These are phyloP conservation scores for Achlya hypogyna DNA, from an alignment of 352 stramenopile species.

Conservation along the genomic window DNA sequence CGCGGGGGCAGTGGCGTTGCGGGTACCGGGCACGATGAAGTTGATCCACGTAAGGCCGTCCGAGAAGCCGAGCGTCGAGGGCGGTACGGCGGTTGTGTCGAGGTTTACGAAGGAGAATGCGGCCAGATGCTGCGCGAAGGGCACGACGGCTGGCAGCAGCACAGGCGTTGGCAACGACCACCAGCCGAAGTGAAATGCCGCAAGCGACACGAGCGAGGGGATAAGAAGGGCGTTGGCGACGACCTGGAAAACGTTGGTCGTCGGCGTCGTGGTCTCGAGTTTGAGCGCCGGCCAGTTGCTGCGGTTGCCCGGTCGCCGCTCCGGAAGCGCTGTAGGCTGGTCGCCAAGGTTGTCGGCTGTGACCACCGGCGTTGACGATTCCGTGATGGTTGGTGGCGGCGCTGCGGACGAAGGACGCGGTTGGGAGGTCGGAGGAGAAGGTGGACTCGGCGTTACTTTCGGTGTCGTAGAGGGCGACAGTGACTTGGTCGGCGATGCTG, in stretches of 20 bases:
- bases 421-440: no score
- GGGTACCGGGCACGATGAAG: background rate
- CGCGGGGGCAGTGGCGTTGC: background rate
- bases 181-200: slow-evolving; percentile 5
- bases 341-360: background rate
- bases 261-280: background rate
- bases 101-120: slow-evolving; percentile 5
- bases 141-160: background rate
- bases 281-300: slow-evolving; percentile 11
- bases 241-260: background rate
- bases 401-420: no score
- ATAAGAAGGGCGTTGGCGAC: background rate
- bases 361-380: background rate
- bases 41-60: slow-evolving; percentile 8
- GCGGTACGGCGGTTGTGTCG: background rate
- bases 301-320: background rate
- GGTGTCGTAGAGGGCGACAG: no score
- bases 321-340: background rate
- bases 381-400: background rate
- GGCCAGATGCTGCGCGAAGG: background rate
- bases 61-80: background rate
- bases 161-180: background rate
- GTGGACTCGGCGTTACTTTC: no score
- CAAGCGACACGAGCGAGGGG: background rate
- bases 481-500: background rate